Base-by-base conservation (phyloP, 805 yeast species). In the Wickerhamiella galacta region DNA sequence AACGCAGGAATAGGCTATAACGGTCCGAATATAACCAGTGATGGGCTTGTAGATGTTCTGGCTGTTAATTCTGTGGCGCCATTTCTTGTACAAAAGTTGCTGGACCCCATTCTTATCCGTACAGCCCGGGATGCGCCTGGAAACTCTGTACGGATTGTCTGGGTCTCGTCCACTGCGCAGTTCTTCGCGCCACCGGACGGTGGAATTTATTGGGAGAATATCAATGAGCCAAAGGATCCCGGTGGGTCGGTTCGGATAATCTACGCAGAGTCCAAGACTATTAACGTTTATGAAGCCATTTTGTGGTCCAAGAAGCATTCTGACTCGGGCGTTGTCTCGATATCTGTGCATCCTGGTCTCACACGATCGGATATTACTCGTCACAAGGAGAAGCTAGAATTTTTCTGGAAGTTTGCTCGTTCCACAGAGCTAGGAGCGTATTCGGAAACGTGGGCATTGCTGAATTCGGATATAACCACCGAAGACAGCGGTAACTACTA, bases 31-130 rank as follows among this genome's bases (percentile, higher is more conserved):
- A 10, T 18, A 20, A 56, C 70, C 4, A 39, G 45, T 8, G 69
- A 68, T 46, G 69, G 67, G 6, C 57, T 51, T 35, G 72, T 68
- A 32, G 34, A 52, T 23, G 66, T 61, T 33, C 47, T 64, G 25
- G 72, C 68, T 7, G 58, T 61, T 14, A 68, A 68, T 44, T 57
- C 46, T 14, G 40, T 68, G 11, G 72, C 64, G 2, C 64, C 66
- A 18, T 63, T 56, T 33, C 44, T 64, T n/a, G 47, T 68, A 15
- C 60, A 64, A 39, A 54, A 54, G 34, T 34, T 39, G 3, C 40
- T 46, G 2, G 47, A 46, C 28, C 63, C 64, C 6, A 38, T 63
- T 4, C 38, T 68, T 12, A 35, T 54, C 16, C 40, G 48, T 11
- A 52, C 68, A 2, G 55, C 61, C 2, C 38, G 45, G 20, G 35